Conservation (phyloP, 495 filamentous ascomycete genomes). For the Hyaloscypha finlandica region DNA sequence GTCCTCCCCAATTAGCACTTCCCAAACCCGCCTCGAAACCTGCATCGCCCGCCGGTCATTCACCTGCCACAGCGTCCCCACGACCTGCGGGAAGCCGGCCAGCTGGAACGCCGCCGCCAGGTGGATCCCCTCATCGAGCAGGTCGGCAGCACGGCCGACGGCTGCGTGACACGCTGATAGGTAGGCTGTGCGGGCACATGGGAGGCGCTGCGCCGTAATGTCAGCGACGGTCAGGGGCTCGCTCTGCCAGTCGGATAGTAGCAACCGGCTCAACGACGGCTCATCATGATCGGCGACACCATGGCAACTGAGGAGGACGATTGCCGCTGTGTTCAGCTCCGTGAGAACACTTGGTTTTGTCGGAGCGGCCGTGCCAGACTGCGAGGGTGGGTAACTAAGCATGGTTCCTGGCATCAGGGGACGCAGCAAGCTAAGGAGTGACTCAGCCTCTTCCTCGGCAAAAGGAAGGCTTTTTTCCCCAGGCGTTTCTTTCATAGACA, state of each 20-base stretch:
- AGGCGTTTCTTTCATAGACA: background rate
- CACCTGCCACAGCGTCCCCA: constrained; percentile 34
- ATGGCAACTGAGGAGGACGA: constrained; percentile 33
- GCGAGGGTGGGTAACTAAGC: no score
- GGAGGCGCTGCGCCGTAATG: background rate
- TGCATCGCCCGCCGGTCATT: background rate
- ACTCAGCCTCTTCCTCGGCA: background rate
- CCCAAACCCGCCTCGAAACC: background rate
- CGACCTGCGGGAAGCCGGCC: constrained; percentile 40
- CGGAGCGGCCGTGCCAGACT: no score
- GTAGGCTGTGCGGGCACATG: background rate
- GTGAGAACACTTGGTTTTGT: background rate
- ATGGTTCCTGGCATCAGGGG: no score
- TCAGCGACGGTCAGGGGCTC: background rate
- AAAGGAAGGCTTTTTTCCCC: background rate
- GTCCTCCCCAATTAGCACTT: background rate
- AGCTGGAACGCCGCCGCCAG: constrained; percentile 39
- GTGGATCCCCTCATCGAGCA: constrained; percentile 38
- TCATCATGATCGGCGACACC: constrained; percentile 17
- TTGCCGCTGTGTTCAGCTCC: constrained; percentile 9
- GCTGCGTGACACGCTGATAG: constrained; percentile 41
- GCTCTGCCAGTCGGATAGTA: constrained; percentile 17
- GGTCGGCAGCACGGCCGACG: constrained; percentile 5
- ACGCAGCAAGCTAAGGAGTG: no score
- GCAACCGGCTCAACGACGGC: constrained; percentile 29